Percentiles rank a stretch among this genome's conserved stretches.
Conservation (phyloP, 2,329 filamentous ascomycete genomes). For the Aspergillus puulaauensis region DNA sequence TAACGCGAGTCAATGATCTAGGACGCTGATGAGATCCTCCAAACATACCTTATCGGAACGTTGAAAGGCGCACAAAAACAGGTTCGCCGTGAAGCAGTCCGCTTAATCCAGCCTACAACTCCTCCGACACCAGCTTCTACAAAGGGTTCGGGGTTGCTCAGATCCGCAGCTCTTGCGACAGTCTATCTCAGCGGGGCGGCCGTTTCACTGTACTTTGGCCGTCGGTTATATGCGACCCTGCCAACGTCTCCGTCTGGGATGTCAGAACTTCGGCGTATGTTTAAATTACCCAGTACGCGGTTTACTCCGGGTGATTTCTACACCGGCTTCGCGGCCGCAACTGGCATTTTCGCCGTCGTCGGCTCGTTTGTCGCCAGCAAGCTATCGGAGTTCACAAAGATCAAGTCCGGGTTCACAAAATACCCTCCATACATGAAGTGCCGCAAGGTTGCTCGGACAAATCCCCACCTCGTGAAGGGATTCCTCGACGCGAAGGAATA, state of each 20-base stretch:
- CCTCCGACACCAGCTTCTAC: not conserved
- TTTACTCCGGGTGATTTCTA: not conserved
- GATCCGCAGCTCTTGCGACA: not conserved
- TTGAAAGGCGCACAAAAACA: conserved; percentile 27
- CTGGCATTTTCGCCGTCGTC: not conserved
- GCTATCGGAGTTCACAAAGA: conserved; percentile 21
- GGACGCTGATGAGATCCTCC: conserved; percentile 45
- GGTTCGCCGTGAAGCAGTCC: conserved; percentile 19
- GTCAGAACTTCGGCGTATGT: not conserved
- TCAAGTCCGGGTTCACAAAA: conserved; percentile 27
- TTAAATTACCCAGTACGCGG: not conserved
- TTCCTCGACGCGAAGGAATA: conserved; percentile 54
- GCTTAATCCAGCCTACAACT: not conserved
- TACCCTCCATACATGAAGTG: conserved; percentile 43
- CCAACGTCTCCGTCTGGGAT: not conserved
- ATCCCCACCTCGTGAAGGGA: conserved; percentile 44
- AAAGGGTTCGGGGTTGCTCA: not conserved
- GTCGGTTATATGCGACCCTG: not conserved
- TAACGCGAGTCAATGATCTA: conserved; percentile 13
- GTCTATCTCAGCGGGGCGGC: not conserved
- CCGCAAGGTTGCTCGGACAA: conserved; percentile 36
- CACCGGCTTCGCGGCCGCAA: not conserved
- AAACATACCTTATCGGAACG: conserved; percentile 37
- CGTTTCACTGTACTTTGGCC: not conserved
- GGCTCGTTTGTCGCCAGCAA: conserved; percentile 14